Evolutionary conservation across 352 stramenopile species (phyloP), one percentile per base, ranked within the genome.

Genomic region (Poterioochromonas sp.): DNA sequence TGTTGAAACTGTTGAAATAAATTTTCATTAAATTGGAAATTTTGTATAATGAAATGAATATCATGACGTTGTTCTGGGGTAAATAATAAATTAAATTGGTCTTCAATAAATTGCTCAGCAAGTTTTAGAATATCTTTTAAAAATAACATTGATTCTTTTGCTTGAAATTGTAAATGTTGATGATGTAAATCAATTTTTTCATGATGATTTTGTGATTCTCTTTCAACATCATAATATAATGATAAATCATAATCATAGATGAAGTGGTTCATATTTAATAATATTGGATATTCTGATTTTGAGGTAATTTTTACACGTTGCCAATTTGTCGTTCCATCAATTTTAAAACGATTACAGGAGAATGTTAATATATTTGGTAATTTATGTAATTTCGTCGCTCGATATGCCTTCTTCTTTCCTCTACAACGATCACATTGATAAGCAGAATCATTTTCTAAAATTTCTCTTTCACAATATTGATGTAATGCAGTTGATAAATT

Each of bases 331-430:
- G 22, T 40, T 37, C 39, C 2, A 64, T 64, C 64, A n/a, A 77
- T 70, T 41, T 71, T 43, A n/a, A 70, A 71, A 26, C 70, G n/a
- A 44, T 79, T 35, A 71, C 73, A 79, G 8, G 49, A 69, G 18
- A 83, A 80, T 40, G 77, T 83, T 32, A 82, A 76, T 8, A 83
- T 49, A 41, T 62, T 60, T 1, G 80, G 79, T 43, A 84, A 47
- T 26, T 39, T 47, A 22, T 37, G 22, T 1, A 79, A 76, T 37
- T 54, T 69, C 41, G 63, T 54, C 15, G 49, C 69, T 5, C 70
- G 60, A 37, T 71, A 49, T 40, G 79, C 79, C 49, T 79, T 60
- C 47, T 71, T 77, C 76, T 82, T 82, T 58, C 62, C 37, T 51
- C 79, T 41, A 39, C 79, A 83, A 41, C 39, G 40, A 53, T 82